Evolutionary conservation across 257 asterid genomes (phyloP), one percentile per base, ranked within the genome.

Genomic region (Agastache rugosa): DNA sequence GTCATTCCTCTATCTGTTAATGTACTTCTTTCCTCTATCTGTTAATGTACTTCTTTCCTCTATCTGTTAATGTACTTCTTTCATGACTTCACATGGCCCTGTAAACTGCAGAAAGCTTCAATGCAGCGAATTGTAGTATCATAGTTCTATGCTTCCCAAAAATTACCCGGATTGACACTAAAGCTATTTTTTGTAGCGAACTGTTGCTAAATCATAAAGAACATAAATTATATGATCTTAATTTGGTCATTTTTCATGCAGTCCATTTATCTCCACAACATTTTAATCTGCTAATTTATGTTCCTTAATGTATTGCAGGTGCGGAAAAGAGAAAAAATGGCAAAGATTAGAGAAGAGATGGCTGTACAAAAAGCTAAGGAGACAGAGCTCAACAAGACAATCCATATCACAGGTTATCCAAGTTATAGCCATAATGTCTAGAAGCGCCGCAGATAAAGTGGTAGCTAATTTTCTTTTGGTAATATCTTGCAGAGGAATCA

Each of bases 301-400:
- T 29, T 72, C 61, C 48, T 59, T 44, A 56, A 69, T 50, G 41
- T n/a, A 9, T 42, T 51, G 39, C 85, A 92, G 97, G 98, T 92
- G 34, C 75, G 87, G 37, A 93, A 90, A 80, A 76, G 96, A 83
- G 97, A 93, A 56, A 93, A 88, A 71, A 91, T 93, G 89, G 96
- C 93, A 7, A 89, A 85, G 80, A 81, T 93, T 48, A 85, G 97
- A 17, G 98, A 93, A 80, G 97, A 88, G 79, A 93, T 89, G 83
- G 98, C 97, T 29, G 98, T 93, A 11, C 98, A 84, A 59, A 93
- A 88, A 73, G 98, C 97, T n/a, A 93, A 85, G 85, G 98, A 93
- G 82, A 91, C 97, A 10, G 98, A 93, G 81, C 97, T 93, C 51
- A 91, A 82, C 87, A 93, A 89, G 79, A 86, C 96, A 48, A 93